Evolutionary conservation across 495 filamentous ascomycete genomes (phyloP), one percentile per base, ranked within the genome.

Genomic region (Penicillium paradoxum): DNA sequence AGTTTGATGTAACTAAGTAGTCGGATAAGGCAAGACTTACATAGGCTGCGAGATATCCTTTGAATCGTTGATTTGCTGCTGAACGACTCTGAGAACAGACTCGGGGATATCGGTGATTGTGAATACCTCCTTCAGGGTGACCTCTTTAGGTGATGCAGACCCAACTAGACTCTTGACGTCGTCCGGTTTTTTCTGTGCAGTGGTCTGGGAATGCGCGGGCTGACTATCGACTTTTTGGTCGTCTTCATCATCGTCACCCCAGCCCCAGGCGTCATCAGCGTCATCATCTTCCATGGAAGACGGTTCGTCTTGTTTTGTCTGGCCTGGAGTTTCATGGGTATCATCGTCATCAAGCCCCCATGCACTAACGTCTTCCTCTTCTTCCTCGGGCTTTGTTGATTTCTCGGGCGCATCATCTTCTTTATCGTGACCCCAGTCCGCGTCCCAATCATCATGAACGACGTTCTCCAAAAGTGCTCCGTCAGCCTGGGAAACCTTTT

Each of bases 81-180:
- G 73, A 48, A 98, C 80, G 54, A 93, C 79, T 17, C 78, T 73
- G 18, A 96, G 70, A 11, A 97, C 78, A 3, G 82, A 78, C 43
- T 88, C 83, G 1, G 93, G 93, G 55, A 96, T 83, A 24, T 87
- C 84, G 8, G 92, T 96, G 24, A 93, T 83, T 48, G 83, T 91
- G 69, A 96, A 97, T 2, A 76, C 84, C 69, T 98, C 93, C 57
- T 78, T 89, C 45, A 98, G 70, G 0, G 86, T 92, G 48, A 97
- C 67, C 56, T 88, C 82, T 55, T 73, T 73, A n/a, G 74, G 62
- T 39, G 63, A 52, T 11, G 55, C 40, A n/a, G 62, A 44, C 3
- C 60, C 53, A 1, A 56, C 27, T 34, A 44, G 24, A 14, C 41
- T 36, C 18, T 55, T 57, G 10, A 49, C 62, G 24, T 56, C 59